Percentiles rank a stretch among this genome's conserved stretches.
These are phyloP conservation scores for Castanea mollissima DNA, from an alignment of 306 rosid species.

Conservation along the genomic window DNA sequence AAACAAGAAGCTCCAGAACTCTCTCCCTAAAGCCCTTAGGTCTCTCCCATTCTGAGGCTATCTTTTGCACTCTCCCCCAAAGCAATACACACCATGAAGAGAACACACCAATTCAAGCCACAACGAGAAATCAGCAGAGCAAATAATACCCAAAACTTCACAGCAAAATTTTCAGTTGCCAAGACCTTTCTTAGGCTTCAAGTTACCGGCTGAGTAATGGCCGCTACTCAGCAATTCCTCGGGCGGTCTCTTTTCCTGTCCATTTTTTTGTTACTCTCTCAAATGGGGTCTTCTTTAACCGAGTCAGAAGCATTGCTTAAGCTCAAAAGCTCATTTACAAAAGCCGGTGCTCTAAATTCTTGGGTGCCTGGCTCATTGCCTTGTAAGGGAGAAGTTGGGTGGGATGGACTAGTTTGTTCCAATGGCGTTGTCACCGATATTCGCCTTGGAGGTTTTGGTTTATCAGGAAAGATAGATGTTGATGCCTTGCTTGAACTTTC, in stretches of 20 bases:
- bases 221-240: slow-evolving; percentile 33
- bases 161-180: slow-evolving; percentile 23
- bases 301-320: slow-evolving; percentile 60
- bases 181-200: slow-evolving; percentile 1
- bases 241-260: slow-evolving; percentile 25
- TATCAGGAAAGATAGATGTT: slow-evolving; percentile 42
- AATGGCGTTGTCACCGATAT: slow-evolving; percentile 50
- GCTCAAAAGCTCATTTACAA: slow-evolving; percentile 48
- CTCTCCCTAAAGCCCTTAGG: slow-evolving; percentile 10
- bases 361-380: slow-evolving; percentile 50
- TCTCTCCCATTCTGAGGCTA: slow-evolving; percentile 34
- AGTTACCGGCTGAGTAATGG: slow-evolving; percentile 44
- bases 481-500: slow-evolving; percentile 42
- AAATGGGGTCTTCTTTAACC: slow-evolving; percentile 30
- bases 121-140: slow-evolving; percentile 13
- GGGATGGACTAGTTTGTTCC: slow-evolving; percentile 55
- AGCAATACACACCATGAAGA: slow-evolving; percentile 28
- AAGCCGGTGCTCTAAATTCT: slow-evolving; percentile 27
- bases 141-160: slow-evolving; percentile 16
- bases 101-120: slow-evolving; percentile 23
- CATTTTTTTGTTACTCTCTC: slow-evolving; percentile 9
- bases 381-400: slow-evolving; percentile 29
- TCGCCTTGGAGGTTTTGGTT: slow-evolving; percentile 47
- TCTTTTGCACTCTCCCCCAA: slow-evolving; percentile 21
- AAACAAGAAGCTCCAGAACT: slow-evolving; percentile 3